Evolutionary conservation across 2,329 filamentous ascomycete genomes (phyloP).

Genomic region (Paraphaeosphaeria sporulosa): DNA sequence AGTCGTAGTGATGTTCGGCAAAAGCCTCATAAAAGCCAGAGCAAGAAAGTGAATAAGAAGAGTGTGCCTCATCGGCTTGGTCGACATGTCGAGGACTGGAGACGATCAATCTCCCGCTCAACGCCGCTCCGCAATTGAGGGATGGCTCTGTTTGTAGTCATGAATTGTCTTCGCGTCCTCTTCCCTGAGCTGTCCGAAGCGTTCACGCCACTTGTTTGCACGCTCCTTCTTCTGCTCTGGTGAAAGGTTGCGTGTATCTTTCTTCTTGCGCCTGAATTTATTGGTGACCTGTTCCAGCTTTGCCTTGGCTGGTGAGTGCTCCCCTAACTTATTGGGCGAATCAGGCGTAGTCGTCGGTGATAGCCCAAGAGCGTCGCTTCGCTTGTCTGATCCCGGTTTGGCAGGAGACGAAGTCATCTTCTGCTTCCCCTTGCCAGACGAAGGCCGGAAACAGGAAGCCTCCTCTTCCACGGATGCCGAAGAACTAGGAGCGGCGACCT

Average conservation of each 20-base stretch:
- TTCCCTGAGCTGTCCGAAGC: constrained; percentile 45
- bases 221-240: constrained; percentile 47
- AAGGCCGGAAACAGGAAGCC: constrained; percentile 43
- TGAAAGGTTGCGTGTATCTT: constrained; percentile 47
- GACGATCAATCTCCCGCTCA: background rate
- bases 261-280: constrained; percentile 51
- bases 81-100: background rate
- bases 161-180: constrained; percentile 39
- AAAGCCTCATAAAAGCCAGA: constrained; percentile 7
- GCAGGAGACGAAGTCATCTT: constrained; percentile 35
- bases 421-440: constrained; percentile 41
- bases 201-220: constrained; percentile 46
- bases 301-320: constrained; percentile 54
- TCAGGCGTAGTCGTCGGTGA: constrained; percentile 35
- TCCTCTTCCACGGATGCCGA: constrained; percentile 28
- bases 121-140: constrained; percentile 17
- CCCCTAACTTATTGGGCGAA: constrained; percentile 47
- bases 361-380: constrained; percentile 23
- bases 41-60: constrained; percentile 11
- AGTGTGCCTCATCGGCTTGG: background rate
- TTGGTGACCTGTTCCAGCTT: constrained; percentile 57
- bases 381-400: constrained; percentile 24
- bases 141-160: constrained; percentile 30
- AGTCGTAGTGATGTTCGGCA: constrained; percentile 4
- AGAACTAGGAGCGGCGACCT: constrained; percentile 14